Evolutionary conservation across 2,329 filamentous ascomycete genomes (phyloP).

Genomic region (Fusarium beomiforme): DNA sequence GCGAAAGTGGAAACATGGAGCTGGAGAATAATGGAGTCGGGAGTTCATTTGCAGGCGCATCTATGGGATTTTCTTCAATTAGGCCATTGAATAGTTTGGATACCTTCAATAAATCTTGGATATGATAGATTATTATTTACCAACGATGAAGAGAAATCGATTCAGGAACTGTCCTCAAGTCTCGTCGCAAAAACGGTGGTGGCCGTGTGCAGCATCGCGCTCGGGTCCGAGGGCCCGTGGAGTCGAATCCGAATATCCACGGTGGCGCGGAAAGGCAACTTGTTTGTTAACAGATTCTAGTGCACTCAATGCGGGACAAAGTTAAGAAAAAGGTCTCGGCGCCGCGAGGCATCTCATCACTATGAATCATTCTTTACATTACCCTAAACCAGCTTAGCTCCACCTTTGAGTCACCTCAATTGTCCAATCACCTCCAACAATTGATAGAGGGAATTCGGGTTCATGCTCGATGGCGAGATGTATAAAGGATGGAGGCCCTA

Average conservation of each 20-base stretch:
- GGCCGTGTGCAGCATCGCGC: too few relatives aligned
- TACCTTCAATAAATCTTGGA: too few relatives aligned
- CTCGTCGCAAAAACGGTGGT: too few relatives aligned
- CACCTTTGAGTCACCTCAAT: not conserved
- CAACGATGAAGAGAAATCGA: too few relatives aligned
- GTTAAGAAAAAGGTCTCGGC: not conserved
- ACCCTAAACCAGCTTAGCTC: not conserved
- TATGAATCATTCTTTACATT: constrained; percentile 13
- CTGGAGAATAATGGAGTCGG: not conserved
- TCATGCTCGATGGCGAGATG: rapidly evolving
- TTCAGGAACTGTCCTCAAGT: too few relatives aligned
- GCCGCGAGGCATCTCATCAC: not conserved
- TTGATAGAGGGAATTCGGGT: not conserved
- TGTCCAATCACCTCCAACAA: not conserved
- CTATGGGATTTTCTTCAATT: rapidly evolving
- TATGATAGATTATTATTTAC: too few relatives aligned
- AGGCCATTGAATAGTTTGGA: too few relatives aligned
- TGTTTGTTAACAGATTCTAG: rapidly evolving
- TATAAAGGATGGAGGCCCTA: not conserved
- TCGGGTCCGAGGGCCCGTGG: constrained; percentile 15
- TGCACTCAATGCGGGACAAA: rapidly evolving
- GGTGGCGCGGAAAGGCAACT: not conserved
- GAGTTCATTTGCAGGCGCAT: rapidly evolving
- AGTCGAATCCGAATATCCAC: not conserved
- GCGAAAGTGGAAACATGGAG: rapidly evolving